These are phyloP conservation scores for Wilcoxina mikolae DNA, from an alignment of 495 filamentous ascomycete species.

Conservation along the genomic window DNA sequence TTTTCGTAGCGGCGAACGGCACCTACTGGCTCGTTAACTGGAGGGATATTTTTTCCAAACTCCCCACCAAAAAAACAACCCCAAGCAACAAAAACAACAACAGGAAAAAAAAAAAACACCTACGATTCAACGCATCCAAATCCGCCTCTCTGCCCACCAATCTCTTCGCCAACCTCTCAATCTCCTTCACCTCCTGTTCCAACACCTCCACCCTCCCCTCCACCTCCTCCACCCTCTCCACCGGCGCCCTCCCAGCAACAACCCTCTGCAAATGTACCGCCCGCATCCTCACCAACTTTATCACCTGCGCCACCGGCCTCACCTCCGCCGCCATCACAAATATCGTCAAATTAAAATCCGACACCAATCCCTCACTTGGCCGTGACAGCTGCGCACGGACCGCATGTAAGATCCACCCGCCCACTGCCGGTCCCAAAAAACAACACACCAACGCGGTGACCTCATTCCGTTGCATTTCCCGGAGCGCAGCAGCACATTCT, in stretches of 20 bases:
- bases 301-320: conserved; percentile 60
- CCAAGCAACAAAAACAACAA: not conserved
- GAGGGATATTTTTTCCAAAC: too few species aligned
- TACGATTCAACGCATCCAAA: conserved; percentile 70
- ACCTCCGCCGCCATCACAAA: conserved; percentile 82
- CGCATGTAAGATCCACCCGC: conserved; percentile 62
- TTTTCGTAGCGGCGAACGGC: conserved; percentile 93
- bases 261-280: conserved; percentile 72
- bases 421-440: conserved; percentile 63
- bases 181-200: conserved; percentile 31
- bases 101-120: not conserved
- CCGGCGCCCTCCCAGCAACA: conserved; percentile 39
- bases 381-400: conserved; percentile 62
- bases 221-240: conserved; percentile 31
- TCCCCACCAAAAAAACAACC: not conserved
- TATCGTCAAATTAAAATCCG: conserved; percentile 85
- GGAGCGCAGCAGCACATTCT: conserved; percentile 32
- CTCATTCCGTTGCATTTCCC: conserved; percentile 62
- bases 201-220: conserved; percentile 42
- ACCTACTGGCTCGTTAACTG: not conserved
- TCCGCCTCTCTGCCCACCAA: conserved; percentile 51
- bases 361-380: conserved; percentile 73
- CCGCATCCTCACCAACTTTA: conserved; percentile 61
- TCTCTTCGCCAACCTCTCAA: conserved; percentile 41
- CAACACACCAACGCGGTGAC: conserved; percentile 56